A percentile compares a stretch with the other conserved stretches of the same genome.
phyloP scores from a whole-genome alignment of 176 grass and related monocot species.

The Saccharum officinarum region DNA sequence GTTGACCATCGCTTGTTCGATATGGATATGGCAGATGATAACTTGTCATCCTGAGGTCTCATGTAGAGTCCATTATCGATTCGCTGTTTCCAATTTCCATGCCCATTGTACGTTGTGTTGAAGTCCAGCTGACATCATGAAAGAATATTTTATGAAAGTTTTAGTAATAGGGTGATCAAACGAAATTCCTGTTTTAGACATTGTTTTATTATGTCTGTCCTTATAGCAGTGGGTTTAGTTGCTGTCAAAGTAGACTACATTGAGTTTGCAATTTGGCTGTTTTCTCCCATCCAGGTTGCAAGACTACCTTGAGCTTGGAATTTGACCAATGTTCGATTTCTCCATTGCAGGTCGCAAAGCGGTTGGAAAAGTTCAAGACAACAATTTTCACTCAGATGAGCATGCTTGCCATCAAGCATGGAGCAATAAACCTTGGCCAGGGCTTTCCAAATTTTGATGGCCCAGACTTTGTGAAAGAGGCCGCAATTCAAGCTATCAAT shows the following conservation, averaged over 20 bases:
- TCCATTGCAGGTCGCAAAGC: constrained; percentile 74
- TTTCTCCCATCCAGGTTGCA: constrained; percentile 51
- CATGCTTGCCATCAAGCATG: constrained; percentile 91
- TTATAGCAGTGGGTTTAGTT: constrained; percentile 13
- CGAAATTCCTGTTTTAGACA: not conserved
- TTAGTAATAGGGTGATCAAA: not conserved
- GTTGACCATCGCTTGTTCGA: not conserved
- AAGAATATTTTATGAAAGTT: not conserved
- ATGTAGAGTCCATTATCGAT: not conserved
- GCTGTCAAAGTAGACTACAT: not conserved
- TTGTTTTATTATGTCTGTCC: not conserved
- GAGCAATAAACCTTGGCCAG: constrained; percentile 95
- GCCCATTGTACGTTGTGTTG: not conserved
- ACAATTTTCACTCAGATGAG: constrained; percentile 99
- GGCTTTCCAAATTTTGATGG: constrained; percentile 99
- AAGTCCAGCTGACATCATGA: constrained; percentile 16
- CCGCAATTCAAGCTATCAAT: constrained; percentile 86
- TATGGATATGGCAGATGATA: not conserved
- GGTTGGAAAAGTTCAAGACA: constrained; percentile 94
- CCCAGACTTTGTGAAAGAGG: constrained; percentile 87
- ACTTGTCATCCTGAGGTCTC: not conserved
- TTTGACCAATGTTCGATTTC: not conserved
- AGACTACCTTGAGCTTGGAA: constrained; percentile 3
- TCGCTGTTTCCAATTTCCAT: not conserved
- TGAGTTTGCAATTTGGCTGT: constrained; percentile 16